Base-by-base conservation (phyloP, 768 basidiomycete genomes). In the Leccinum rimulosum region DNA sequence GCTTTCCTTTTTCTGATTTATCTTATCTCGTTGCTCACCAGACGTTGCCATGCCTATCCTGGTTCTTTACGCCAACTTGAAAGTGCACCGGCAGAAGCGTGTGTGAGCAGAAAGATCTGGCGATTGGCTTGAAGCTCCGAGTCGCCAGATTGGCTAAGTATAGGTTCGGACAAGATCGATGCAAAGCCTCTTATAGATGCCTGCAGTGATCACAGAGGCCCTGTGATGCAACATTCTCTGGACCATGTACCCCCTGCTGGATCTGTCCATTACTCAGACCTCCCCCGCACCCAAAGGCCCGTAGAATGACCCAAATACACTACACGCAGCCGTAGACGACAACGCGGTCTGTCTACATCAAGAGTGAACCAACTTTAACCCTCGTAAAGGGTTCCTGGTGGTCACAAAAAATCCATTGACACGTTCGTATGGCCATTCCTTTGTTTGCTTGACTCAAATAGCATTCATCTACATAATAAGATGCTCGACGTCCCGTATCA, bases 311-410 rank as follows among this genome's bases (percentile, higher is more conserved):
- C n/a, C 14, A 59, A 67, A 64, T 17, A 50, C 73, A 14, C 66
- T 70, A 7, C 73, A 73, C 47, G 56, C 62, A 7, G 54, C 69
- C 10, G 75, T 74, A 1, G 59, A 74, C 43, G 75, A 78, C 51
- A 79, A 78, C 47, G 57, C n/a, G n/a, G n/a, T 73, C 15, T 80
- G 79, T 59, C 6, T 17, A 3, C 3, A 30, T 19, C 17, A 14
- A n/a, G 31, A 15, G 9, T 19, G 51, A 22, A 64, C 27, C 45
- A 2, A 40, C 7, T 22, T 9, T n/a, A n/a, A n/a, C n/a, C 2
- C 35, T 6, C 5, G 33, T 38, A 38, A 19, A 75, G 66, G 75
- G 14, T 72, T 69, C 50, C 56, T 74, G 45, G n/a, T 17, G 2
- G 38, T 40, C 50, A 12, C 45, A 49, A 22, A 25, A 40, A 17